A percentile compares a stretch with the other conserved stretches of the same genome.
These are phyloP conservation scores for Fusarium pilosicola DNA, from an alignment of 2,329 filamentous ascomycete genomes.

Conservation along the genomic window DNA sequence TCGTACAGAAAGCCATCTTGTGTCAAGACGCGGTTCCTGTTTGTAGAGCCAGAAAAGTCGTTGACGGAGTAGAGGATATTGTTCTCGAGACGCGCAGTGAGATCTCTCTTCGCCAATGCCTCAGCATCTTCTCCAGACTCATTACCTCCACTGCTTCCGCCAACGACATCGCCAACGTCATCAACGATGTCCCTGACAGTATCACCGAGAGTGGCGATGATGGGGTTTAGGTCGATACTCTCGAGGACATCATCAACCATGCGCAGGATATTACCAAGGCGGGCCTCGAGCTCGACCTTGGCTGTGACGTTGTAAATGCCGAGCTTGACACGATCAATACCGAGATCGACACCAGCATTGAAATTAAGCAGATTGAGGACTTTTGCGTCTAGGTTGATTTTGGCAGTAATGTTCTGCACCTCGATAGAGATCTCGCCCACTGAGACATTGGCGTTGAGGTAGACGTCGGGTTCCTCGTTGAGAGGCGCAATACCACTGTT, in stretches of 20 bases:
- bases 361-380: conserved; percentile 27
- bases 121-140: neutral
- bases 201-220: conserved; percentile 18
- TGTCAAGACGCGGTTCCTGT: conserved; percentile 23
- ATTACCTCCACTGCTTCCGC: neutral
- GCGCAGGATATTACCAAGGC: conserved; percentile 16
- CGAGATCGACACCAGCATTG: conserved; percentile 25
- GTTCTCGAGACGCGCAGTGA: conserved; percentile 16
- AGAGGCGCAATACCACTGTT: conserved; percentile 13
- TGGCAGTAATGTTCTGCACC: conserved; percentile 21
- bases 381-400: conserved; percentile 26
- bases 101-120: conserved; percentile 10
- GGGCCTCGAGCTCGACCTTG: conserved; percentile 25
- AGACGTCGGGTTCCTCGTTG: conserved; percentile 20
- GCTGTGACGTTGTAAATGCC: conserved; percentile 28
- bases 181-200: conserved; percentile 4
- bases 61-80: conserved; percentile 29
- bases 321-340: conserved; percentile 23
- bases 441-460: conserved; percentile 20
- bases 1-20: conserved; percentile 24
- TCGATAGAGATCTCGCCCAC: conserved; percentile 24
- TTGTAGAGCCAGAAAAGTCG: conserved; percentile 22
- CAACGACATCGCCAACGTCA: conserved; percentile 11
- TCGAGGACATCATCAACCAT: conserved; percentile 29
- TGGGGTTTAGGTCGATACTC: conserved; percentile 21